phyloP scores from a whole-genome alignment of 2,329 filamentous ascomycete genomes.

The Laburnicola sp. region DNA sequence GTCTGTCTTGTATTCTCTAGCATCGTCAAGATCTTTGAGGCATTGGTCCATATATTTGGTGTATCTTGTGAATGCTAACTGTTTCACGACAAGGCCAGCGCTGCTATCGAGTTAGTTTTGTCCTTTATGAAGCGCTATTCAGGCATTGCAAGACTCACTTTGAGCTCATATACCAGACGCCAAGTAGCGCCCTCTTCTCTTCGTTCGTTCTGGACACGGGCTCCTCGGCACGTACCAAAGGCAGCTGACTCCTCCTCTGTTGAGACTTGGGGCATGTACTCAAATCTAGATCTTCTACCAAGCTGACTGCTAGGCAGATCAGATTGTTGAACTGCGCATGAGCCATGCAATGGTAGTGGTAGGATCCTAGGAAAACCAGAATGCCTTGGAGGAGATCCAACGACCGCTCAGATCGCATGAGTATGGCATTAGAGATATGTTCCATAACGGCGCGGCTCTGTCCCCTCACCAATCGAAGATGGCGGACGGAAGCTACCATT shows the following conservation, averaged over 20 bases:
- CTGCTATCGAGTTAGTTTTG: conserved; percentile 12
- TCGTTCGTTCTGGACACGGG: conserved; percentile 11
- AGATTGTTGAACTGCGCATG: conserved; percentile 14
- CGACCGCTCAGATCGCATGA: conserved; percentile 9
- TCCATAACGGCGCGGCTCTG: conserved; percentile 9
- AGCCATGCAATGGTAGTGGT: conserved; percentile 12
- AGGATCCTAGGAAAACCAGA: conserved; percentile 12
- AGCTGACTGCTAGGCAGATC: conserved; percentile 8
- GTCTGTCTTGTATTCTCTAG: conserved; percentile 12
- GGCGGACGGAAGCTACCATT: conserved; percentile 13
- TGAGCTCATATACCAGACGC: conserved; percentile 13
- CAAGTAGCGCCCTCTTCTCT: conserved; percentile 12
- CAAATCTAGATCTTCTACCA: conserved; percentile 8
- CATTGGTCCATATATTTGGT: conserved; percentile 13
- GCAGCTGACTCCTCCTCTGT: conserved; percentile 6
- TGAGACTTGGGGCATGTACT: conserved; percentile 8
- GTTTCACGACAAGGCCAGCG: conserved; percentile 10
- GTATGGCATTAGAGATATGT: conserved; percentile 11
- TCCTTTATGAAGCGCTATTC: conserved; percentile 10
- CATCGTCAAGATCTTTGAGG: conserved; percentile 12
- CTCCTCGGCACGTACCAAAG: conserved; percentile 9
- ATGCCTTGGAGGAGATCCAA: conserved; percentile 13
- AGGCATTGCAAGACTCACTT: conserved; percentile 6
- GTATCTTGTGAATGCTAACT: conserved; percentile 12
- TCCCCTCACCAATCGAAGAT: conserved; percentile 9